Evolutionary conservation across 2,329 filamentous ascomycete species (phyloP), one percentile per base, ranked within the genome.

Genomic region (Fusarium denticulatum): DNA sequence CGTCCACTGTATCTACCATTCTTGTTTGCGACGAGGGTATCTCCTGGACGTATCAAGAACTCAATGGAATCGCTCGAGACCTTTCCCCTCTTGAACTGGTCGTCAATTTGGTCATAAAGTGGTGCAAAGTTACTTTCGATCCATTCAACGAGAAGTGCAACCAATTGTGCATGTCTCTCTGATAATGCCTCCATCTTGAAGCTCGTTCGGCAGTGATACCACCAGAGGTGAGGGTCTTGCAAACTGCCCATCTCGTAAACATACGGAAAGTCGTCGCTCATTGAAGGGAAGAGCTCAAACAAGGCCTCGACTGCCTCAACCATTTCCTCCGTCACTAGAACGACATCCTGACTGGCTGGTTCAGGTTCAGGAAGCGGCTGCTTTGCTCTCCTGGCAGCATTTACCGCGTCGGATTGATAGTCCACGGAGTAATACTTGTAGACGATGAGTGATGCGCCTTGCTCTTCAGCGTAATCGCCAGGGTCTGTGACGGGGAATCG

Each of bases 171-270:
- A 1, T 68, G 64, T 4, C 57, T 18, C 1, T 46, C 24, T 15
- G 57, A 42, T 4, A 69, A 12, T 3, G 24, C 22, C 18, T 63
- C 49, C 6, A 63, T 47, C 11, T 28, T 28, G 45, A 50, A 53
- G 8, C 24, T 20, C 1, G 37, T 57, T 24, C 66, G 63, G 11
- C 64, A 67, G 13, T 69, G 63, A 45, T 69, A 68, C 66, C 66
- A 69, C 66, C 66, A 69, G 3, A 40, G 43, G 20, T 57, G 56
- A 9, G 65, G 61, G 9, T 58, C 40, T 0, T 43, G 20, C 22
- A 68, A 36, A 15, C 20, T 49, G 1, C 20, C 16, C 47, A 26
- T 40, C 26, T 28, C 37, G 1, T 28, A 14, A 4, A 65, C 26
- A 12, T 14, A 11, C 3, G 64, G 61, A 8, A 43, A 32, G 12